Conservation (phyloP, 257 asterid genomes). For the Scutellaria barbata region DNA sequence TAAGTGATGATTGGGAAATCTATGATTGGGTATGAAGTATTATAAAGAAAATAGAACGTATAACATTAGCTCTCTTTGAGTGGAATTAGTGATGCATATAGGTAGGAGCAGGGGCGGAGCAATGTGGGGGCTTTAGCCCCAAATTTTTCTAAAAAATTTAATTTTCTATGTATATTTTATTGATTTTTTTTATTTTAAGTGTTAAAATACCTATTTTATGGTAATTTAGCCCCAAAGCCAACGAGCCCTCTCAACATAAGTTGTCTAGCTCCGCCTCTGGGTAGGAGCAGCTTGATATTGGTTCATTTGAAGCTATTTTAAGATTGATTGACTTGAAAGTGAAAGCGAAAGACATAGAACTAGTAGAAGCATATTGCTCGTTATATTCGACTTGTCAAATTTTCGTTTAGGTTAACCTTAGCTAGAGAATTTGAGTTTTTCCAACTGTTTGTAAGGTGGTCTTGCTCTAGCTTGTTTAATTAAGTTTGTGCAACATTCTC, state of each 20-base stretch:
- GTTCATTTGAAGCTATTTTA: slow-evolving; percentile 12
- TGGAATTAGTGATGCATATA: slow-evolving; percentile 7
- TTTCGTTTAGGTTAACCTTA: too few relatives aligned
- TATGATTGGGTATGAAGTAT: background rate
- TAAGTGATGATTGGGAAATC: slow-evolving; percentile 4
- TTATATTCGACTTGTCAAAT: too few relatives aligned
- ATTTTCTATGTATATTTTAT: too few relatives aligned
- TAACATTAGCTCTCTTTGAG: background rate
- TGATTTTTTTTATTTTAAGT: too few relatives aligned
- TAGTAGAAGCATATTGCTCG: too few relatives aligned
- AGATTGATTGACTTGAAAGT: slow-evolving; percentile 1
- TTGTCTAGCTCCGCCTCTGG: too few relatives aligned
- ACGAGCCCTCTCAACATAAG: too few relatives aligned
- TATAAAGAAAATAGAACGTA: background rate
- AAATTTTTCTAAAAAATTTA: too few relatives aligned
- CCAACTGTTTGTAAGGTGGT: background rate
- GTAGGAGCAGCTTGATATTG: background rate
- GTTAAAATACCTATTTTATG: too few relatives aligned
- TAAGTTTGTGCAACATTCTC: background rate
- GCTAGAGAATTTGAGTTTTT: background rate
- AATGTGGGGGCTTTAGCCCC: too few relatives aligned
- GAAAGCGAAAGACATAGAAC: background rate
- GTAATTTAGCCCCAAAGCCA: too few relatives aligned
- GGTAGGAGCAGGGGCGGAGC: too few relatives aligned
- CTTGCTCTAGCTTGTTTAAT: background rate